Evolutionary conservation across 2,329 filamentous ascomycete genomes (phyloP).

Genomic region (Alternaria novae-zelandiae): DNA sequence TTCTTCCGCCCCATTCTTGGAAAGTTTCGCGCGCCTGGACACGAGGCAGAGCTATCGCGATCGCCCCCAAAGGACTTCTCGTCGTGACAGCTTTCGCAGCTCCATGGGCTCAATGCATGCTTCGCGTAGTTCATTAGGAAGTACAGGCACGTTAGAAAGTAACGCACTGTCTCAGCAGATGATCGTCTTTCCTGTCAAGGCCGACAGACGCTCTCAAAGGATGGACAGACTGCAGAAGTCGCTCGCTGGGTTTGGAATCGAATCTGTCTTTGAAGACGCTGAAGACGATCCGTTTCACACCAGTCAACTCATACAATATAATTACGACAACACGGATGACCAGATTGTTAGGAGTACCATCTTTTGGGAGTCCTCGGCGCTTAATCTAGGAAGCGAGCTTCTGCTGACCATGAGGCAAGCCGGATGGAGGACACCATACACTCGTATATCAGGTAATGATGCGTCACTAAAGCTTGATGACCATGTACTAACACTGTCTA

Average conservation of each 20-base stretch:
- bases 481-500: background rate
- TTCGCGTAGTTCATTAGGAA: background rate
- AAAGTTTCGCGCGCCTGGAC: background rate
- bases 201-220: background rate
- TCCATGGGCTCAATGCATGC: background rate
- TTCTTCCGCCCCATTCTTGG: background rate
- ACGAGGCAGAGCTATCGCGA: background rate
- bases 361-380: slow-evolving; percentile 26
- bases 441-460: slow-evolving; percentile 22
- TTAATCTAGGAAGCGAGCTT: slow-evolving; percentile 26
- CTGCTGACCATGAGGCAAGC: slow-evolving; percentile 15
- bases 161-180: background rate
- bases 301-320: background rate
- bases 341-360: slow-evolving; percentile 19
- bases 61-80: background rate
- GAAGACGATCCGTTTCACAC: background rate
- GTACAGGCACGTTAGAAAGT: background rate
- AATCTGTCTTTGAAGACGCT: background rate
- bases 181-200: background rate
- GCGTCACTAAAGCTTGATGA: rapidly evolving
- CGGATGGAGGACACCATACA: slow-evolving; percentile 29
- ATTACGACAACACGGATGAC: background rate
- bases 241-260: background rate
- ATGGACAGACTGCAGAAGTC: background rate
- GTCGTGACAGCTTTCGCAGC: slow-evolving; percentile 1